Evolutionary conservation across 345 rosid genomes (phyloP).

Genomic region (Eucalyptus lansdowneana): DNA sequence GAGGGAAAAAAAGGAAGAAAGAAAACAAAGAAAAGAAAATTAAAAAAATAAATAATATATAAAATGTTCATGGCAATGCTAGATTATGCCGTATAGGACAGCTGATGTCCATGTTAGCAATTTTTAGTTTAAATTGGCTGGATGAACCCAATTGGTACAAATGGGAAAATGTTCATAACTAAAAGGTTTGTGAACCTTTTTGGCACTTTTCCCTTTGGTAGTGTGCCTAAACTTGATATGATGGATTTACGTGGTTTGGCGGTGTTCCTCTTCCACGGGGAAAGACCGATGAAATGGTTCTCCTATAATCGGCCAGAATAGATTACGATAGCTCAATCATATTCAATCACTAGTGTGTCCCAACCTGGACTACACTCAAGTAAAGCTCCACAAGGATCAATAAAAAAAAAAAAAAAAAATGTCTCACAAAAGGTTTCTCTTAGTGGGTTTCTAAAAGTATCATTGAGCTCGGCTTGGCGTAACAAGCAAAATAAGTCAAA

Average conservation of each 20-base stretch:
- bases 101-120: rapidly evolving
- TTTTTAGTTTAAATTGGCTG: rapidly evolving
- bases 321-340: background rate
- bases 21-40: no score
- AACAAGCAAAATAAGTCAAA: background rate
- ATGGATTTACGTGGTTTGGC: rapidly evolving
- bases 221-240: background rate
- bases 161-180: background rate
- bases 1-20: no score
- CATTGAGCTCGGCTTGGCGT: background rate
- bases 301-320: background rate
- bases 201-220: background rate
- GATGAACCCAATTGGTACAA: no score
- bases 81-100: no score
- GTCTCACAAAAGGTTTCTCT: background rate
- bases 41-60: no score
- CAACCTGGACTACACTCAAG: background rate
- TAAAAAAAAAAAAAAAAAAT: no score
- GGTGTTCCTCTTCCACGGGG: background rate
- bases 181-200: no score
- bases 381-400: background rate
- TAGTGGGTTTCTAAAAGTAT: background rate
- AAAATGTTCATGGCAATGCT: no score
- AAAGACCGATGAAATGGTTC: no score
- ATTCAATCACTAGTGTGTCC: background rate